A percentile compares a stretch with the other conserved stretches of the same genome.
Conservation (phyloP, 2,329 filamentous ascomycete species). For the Calonectria ilicicola region DNA sequence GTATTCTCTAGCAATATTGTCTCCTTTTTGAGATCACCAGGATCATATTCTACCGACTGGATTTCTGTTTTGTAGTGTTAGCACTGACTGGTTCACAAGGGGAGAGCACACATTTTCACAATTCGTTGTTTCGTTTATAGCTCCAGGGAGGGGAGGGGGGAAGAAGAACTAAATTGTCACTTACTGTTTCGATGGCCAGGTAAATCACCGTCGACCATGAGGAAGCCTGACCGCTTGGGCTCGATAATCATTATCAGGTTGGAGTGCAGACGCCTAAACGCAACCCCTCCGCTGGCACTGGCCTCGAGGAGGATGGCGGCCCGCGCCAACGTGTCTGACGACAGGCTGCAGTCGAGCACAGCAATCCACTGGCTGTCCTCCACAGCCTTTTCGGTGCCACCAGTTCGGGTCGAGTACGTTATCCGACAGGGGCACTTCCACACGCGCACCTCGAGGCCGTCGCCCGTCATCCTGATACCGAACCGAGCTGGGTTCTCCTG, state of each 20-base stretch:
- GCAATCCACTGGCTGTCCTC: conserved; percentile 38
- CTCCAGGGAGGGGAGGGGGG: not conserved
- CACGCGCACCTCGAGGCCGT: conserved; percentile 40
- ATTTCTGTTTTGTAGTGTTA: conserved; percentile 28
- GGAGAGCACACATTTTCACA: not conserved
- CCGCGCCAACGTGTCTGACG: conserved; percentile 40
- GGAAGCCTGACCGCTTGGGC: conserved; percentile 26
- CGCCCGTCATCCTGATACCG: conserved; percentile 36
- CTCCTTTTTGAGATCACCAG: conserved; percentile 39
- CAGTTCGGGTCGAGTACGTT: conserved; percentile 32
- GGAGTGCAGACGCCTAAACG: conserved; percentile 35
- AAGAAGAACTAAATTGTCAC: not conserved
- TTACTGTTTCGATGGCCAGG: conserved; percentile 23
- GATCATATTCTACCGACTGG: conserved; percentile 41
- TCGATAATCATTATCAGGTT: conserved; percentile 44
- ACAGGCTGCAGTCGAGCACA: conserved; percentile 44
- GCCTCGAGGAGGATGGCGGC: conserved; percentile 41
- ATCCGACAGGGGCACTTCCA: conserved; percentile 43
- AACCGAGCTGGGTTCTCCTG: conserved; percentile 40
- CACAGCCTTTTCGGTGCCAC: conserved; percentile 37
- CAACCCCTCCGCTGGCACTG: conserved; percentile 33
- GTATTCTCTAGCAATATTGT: conserved; percentile 40
- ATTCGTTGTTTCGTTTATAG: not conserved
- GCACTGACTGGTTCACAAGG: not conserved
- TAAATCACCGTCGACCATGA: conserved; percentile 23